Evolutionary conservation across 306 rosid species (phyloP).

Genomic region (Castanopsis chinensis): DNA sequence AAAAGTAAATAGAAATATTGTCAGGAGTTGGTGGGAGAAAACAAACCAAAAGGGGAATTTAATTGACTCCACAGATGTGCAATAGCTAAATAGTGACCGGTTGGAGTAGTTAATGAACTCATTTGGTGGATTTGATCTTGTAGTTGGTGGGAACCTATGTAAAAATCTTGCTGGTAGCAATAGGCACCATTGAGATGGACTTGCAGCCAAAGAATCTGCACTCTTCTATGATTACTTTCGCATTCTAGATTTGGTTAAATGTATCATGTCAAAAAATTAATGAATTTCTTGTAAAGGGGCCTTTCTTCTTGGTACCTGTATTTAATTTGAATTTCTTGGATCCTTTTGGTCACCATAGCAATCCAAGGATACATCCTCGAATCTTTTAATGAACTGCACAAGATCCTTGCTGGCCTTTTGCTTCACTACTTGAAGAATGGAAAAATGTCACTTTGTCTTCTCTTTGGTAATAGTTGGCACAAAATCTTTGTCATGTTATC

Average conservation of each 20-base stretch:
- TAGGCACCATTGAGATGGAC: constrained; percentile 74
- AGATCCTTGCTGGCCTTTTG: too few relatives aligned
- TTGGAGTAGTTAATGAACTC: constrained; percentile 49
- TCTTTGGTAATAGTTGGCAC: too few relatives aligned
- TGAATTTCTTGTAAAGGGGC: constrained; percentile 19
- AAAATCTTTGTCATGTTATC: too few relatives aligned
- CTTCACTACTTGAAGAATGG: too few relatives aligned
- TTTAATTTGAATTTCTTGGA: too few relatives aligned
- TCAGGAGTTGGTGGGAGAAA: constrained; percentile 97
- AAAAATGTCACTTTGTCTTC: too few relatives aligned
- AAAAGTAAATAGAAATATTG: constrained; percentile 64
- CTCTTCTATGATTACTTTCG: constrained; percentile 71
- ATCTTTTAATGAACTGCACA: too few relatives aligned
- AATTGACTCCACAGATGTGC: constrained; percentile 58
- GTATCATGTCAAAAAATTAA: constrained; percentile 29
- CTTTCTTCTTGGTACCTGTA: neutral
- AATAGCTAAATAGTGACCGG: constrained; percentile 41
- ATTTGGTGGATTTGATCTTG: constrained; percentile 82
- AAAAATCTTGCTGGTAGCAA: constrained; percentile 92
- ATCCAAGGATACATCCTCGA: too few relatives aligned
- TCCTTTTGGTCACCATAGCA: too few relatives aligned
- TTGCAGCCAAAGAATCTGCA: constrained; percentile 76
- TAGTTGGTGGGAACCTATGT: constrained; percentile 92
- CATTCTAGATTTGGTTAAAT: constrained; percentile 65
- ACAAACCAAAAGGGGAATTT: constrained; percentile 75